These are phyloP conservation scores for Umbelopsis sp. DNA, from an alignment of 192 early-diverging fungal species.

Conservation along the genomic window DNA sequence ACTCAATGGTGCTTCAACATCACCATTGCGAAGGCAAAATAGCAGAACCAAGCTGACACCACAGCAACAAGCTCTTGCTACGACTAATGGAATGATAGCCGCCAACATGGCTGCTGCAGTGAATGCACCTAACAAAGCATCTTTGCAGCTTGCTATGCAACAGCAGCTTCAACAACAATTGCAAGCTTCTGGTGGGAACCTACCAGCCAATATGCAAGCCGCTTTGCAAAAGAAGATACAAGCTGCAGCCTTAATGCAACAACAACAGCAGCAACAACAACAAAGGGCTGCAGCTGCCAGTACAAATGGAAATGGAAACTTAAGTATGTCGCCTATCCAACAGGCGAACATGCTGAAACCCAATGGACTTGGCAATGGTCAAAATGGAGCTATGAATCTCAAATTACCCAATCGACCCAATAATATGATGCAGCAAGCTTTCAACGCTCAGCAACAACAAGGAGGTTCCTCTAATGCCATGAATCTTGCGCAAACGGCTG, in stretches of 20 bases:
- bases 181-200: background rate
- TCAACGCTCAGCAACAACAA: background rate
- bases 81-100: conserved; percentile 37
- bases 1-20: conserved; percentile 4
- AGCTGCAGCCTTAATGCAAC: conserved; percentile 3
- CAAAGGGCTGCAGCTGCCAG: background rate
- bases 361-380: conserved; percentile 1
- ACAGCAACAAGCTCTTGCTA: conserved; percentile 31
- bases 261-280: conserved; percentile 13
- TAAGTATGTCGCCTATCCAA: background rate
- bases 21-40: conserved; percentile 24
- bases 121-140: conserved; percentile 26
- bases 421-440: background rate
- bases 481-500: conserved; percentile 11
- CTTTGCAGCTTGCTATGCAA: conserved; percentile 29
- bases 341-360: conserved; percentile 11
- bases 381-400: conserved; percentile 10
- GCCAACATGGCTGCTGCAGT: conserved; percentile 35
- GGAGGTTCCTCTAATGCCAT: background rate
- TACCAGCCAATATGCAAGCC: background rate
- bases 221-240: conserved; percentile 12
- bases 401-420: conserved; percentile 1
- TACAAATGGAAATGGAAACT: background rate
- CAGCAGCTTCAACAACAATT: conserved; percentile 23
- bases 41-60: conserved; percentile 31